Conservation (phyloP, 1,284 basidiomycete genomes). For the Pholiota adiposa region DNA sequence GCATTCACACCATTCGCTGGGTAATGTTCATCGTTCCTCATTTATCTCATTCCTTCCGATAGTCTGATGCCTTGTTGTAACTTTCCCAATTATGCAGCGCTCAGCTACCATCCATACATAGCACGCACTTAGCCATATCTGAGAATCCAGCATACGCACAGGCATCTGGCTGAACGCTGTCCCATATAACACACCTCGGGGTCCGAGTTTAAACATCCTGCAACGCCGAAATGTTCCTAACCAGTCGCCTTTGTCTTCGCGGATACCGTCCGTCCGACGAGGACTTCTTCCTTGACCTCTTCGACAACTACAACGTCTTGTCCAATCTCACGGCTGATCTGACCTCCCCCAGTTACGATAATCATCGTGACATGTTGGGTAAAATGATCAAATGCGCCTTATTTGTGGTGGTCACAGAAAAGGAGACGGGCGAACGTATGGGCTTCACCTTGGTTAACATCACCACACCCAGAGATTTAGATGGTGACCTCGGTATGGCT, state of each 20-base stretch:
- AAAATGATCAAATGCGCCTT: background rate
- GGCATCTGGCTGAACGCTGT: background rate
- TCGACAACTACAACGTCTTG: constrained; percentile 2
- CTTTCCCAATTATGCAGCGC: too few species aligned
- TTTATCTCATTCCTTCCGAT: too few species aligned
- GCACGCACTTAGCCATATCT: background rate
- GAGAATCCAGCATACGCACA: too few species aligned
- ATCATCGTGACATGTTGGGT: background rate
- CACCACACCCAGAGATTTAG: background rate
- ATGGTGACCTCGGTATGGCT: background rate
- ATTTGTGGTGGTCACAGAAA: constrained; percentile 1
- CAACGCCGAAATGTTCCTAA: background rate
- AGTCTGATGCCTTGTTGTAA: too few species aligned
- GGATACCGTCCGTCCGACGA: constrained; percentile 1
- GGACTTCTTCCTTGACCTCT: constrained; percentile 3
- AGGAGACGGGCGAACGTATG: background rate
- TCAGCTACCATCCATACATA: too few species aligned
- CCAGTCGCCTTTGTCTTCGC: constrained; percentile 1
- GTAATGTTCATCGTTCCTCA: too few species aligned
- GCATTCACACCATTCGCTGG: too few species aligned
- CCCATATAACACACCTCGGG: too few species aligned
- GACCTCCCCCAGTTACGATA: background rate
- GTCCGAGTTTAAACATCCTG: background rate
- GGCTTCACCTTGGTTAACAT: constrained; percentile 1
- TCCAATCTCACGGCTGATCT: background rate